A percentile compares a stretch with the other conserved stretches of the same genome.
These are phyloP conservation scores for Allium cepa DNA, from an alignment of 106 monocot genomes.

Conservation along the genomic window DNA sequence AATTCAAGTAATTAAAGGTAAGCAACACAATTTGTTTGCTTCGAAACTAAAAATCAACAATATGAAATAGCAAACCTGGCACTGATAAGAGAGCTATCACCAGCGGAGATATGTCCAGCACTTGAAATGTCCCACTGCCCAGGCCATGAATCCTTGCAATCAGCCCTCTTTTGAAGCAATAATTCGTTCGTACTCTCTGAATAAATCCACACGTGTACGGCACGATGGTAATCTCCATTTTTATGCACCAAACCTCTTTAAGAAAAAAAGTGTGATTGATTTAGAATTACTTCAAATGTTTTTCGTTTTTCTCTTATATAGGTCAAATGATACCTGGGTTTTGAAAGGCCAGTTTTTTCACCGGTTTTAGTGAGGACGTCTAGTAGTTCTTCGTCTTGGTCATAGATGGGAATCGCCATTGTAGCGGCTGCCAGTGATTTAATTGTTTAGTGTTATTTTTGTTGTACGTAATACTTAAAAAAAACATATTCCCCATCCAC, in stretches of 20 bases:
- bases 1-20: neutral
- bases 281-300: neutral
- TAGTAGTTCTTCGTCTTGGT: conserved; percentile 51
- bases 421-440: neutral
- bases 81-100: conserved; percentile 66
- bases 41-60: neutral
- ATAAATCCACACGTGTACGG: conserved; percentile 96
- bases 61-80: conserved; percentile 42
- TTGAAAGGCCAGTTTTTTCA: conserved; percentile 71
- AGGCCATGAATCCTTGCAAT: conserved; percentile 96
- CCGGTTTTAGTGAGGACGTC: conserved; percentile 78
- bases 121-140: conserved; percentile 94
- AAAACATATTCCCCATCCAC: too few relatives aligned
- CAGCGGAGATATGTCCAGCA: conserved; percentile 91
- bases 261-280: neutral
- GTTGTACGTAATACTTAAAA: too few relatives aligned
- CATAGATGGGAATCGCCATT: conserved; percentile 12
- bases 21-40: too few relatives aligned
- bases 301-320: neutral
- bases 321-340: conserved; percentile 38
- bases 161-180: conserved; percentile 82
- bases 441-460: too few relatives aligned
- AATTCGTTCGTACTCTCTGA: conserved; percentile 85
- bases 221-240: conserved; percentile 89
- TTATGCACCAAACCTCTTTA: conserved; percentile 60